Conservation (phyloP, 1,284 basidiomycete species). For the Agaricales sp. region DNA sequence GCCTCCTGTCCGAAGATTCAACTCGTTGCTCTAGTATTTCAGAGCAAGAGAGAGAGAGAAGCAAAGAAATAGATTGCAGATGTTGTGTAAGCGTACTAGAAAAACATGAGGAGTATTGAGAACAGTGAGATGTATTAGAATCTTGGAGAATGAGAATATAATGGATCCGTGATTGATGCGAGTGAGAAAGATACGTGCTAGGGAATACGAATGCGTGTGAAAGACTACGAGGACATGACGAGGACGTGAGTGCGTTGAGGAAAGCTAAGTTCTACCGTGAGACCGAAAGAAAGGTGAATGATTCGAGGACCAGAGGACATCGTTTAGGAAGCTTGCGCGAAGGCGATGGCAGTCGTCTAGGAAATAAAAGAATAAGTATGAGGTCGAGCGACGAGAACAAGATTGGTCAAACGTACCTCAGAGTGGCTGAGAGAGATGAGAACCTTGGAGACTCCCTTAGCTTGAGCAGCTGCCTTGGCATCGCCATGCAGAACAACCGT, state of each 20-base stretch:
- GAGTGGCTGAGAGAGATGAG: slow-evolving; percentile 89
- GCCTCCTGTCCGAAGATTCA: too few species aligned
- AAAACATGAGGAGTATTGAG: too few species aligned
- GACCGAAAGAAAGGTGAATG: not conserved
- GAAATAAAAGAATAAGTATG: slow-evolving; percentile 13
- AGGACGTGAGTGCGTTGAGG: not conserved
- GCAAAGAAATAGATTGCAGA: too few species aligned
- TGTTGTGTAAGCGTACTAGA: too few species aligned
- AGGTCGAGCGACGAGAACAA: not conserved
- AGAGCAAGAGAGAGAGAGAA: too few species aligned
- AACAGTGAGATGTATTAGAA: too few species aligned
- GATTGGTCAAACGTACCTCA: slow-evolving; percentile 46
- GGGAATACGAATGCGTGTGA: too few species aligned
- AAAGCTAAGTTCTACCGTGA: not conserved
- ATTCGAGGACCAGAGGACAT: too few species aligned
- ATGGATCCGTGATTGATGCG: too few species aligned
- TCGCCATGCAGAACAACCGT: slow-evolving; percentile 77
- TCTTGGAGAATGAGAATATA: too few species aligned
- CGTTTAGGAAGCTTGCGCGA: slow-evolving; percentile 52
- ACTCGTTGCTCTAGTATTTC: too few species aligned
- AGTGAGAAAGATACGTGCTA: not conserved
- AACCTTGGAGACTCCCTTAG: slow-evolving; percentile 68
- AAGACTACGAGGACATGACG: not conserved
- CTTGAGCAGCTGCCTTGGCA: slow-evolving; percentile 63
- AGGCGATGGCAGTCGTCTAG: slow-evolving; percentile 72